Base-by-base conservation (phyloP, 2,329 filamentous ascomycete species). In the Aspergillus sp. region DNA sequence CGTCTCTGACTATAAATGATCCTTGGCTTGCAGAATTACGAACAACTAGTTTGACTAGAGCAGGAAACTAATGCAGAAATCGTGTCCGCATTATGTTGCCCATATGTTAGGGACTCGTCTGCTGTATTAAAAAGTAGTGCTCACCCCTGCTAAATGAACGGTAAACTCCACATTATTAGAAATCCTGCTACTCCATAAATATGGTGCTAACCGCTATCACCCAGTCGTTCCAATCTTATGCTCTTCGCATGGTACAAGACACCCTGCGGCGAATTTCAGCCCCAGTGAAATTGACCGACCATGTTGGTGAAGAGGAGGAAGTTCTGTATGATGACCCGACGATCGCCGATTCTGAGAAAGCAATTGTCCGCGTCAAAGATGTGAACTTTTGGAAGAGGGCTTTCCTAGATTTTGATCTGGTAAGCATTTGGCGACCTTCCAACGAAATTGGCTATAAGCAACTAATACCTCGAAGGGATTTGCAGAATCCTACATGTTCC, bases 401-500 rank as follows among this genome's bases (percentile, higher is more conserved):
- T 1, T 32, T 36, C 4, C 7, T 43, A 10, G 45, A 55, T 45
- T 59, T 59, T 12, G 58, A 59, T 12, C 52, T 59, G 28, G 58
- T 56, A 50, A 3, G 25, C 17, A 36, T 19, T 9, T 2, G 6
- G 9, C 5, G 36, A 30, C 21, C 17, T 9, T n/a, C 9, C 12
- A 3, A 13, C 2, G 15, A 5, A 5, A 6, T 4, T 2, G 15
- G 15, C 3, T 32, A n/a, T 13, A 23, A 43, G 19, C 12, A 55
- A 25, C 2, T 28, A 23, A 53, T 55, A 19, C 5, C 25, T 50
- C 2, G 2, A 30, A 81, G 79, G 89, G 89, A 2, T 90, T 91
- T 64, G 85, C 88, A 12, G 87, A 90, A 72, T 85, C 87, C 28
- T 91, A 89, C 69, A 91, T 91, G 87, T 80, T 91, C 15, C 87